Evolutionary conservation across 2,329 filamentous ascomycete species (phyloP).

Genomic region (Penicillium hordei): DNA sequence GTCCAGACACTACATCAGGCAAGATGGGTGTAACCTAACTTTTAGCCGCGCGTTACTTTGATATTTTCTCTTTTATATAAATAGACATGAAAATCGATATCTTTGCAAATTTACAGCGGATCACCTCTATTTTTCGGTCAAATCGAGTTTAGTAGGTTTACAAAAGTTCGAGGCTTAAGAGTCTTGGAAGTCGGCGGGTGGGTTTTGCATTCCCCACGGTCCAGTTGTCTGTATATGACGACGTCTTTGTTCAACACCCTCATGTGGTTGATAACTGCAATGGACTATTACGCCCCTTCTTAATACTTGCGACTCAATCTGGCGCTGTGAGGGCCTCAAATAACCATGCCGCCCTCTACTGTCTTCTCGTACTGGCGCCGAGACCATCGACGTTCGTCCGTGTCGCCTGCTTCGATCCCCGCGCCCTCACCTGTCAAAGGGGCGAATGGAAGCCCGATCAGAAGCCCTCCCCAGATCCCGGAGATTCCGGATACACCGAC

Average conservation of each 20-base stretch:
- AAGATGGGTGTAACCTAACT: slow-evolving; percentile 7
- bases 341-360: slow-evolving; percentile 37
- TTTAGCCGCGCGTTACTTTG: slow-evolving; percentile 9
- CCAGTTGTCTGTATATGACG: slow-evolving; percentile 22
- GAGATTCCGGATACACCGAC: slow-evolving; percentile 32
- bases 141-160: neutral
- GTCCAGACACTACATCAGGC: neutral
- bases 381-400: slow-evolving; percentile 39
- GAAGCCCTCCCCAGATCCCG: slow-evolving; percentile 36
- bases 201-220: slow-evolving; percentile 18
- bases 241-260: slow-evolving; percentile 16
- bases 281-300: slow-evolving; percentile 19
- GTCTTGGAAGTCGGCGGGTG: neutral
- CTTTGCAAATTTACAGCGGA: neutral
- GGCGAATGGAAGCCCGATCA: slow-evolving; percentile 21
- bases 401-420: slow-evolving; percentile 29
- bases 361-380: slow-evolving; percentile 45
- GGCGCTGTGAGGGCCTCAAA: slow-evolving; percentile 19
- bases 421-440: slow-evolving; percentile 22
- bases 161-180: neutral
- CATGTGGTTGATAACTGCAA: slow-evolving; percentile 16
- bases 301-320: slow-evolving; percentile 8
- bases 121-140: neutral
- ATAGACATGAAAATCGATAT: neutral
- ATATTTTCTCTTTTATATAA: neutral